Conservation (phyloP, 2,329 filamentous ascomycete genomes). For the Diaporthe citrichinensis region DNA sequence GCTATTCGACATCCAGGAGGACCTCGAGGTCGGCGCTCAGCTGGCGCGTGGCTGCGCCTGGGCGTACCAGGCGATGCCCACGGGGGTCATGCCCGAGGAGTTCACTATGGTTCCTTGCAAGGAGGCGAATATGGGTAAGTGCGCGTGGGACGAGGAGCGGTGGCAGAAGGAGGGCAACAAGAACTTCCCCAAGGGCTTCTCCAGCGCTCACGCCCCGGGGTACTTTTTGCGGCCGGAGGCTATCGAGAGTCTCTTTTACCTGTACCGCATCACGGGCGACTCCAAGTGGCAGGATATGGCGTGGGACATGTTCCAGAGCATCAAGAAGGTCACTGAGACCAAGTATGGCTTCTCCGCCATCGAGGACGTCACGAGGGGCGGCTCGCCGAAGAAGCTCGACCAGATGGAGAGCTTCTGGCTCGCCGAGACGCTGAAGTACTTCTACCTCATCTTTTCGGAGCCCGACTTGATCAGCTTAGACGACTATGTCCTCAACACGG, state of each 20-base stretch:
- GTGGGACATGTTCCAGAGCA: conserved; percentile 63
- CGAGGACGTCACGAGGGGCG: conserved; percentile 56
- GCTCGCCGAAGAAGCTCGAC: conserved; percentile 59
- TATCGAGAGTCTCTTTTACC: conserved; percentile 66
- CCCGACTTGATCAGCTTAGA: conserved; percentile 75
- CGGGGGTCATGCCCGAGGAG: conserved; percentile 68
- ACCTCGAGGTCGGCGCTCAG: conserved; percentile 62
- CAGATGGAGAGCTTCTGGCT: conserved; percentile 74
- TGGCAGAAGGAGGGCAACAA: conserved; percentile 50
- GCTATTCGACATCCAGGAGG: conserved; percentile 51
- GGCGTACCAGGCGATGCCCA: conserved; percentile 65
- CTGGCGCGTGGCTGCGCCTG: conserved; percentile 68
- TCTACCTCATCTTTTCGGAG: conserved; percentile 80
- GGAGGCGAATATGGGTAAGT: conserved; percentile 55
- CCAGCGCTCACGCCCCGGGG: conserved; percentile 60
- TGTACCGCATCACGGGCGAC: conserved; percentile 65
- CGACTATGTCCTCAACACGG: conserved; percentile 76
- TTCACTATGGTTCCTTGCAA: conserved; percentile 55
- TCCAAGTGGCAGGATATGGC: conserved; percentile 59
- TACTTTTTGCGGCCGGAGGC: conserved; percentile 65
- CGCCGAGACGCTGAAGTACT: conserved; percentile 84
- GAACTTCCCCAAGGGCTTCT: conserved; percentile 68
- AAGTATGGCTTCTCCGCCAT: conserved; percentile 60
- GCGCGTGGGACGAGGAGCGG: conserved; percentile 65
- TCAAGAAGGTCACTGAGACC: conserved; percentile 59